Percentiles rank a stretch among this genome's conserved stretches.
These are phyloP conservation scores for Protomyces inouyei DNA, from an alignment of 1,139 yeast species.

Conservation along the genomic window DNA sequence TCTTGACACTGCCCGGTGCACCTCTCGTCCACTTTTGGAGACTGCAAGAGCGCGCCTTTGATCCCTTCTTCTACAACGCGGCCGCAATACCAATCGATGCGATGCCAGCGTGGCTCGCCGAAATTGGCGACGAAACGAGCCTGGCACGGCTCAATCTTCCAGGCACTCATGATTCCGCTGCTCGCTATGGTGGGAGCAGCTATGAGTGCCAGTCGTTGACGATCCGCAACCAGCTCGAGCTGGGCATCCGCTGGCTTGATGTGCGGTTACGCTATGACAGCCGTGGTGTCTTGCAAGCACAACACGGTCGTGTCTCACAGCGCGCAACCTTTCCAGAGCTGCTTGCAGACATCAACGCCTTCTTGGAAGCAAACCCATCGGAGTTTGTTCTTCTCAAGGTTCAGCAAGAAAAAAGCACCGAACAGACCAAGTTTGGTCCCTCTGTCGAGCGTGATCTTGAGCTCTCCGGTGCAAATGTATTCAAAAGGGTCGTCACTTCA, in stretches of 20 bases:
- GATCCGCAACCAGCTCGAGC: conserved; percentile 5
- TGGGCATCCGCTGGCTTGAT: conserved; percentile 18
- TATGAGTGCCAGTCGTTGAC: conserved; percentile 20
- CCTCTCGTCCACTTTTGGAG: background rate
- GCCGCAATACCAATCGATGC: background rate
- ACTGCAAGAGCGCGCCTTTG: background rate
- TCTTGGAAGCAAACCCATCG: background rate
- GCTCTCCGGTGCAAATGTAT: background rate
- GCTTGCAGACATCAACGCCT: background rate
- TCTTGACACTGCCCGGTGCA: background rate
- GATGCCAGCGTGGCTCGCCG: conserved; percentile 3
- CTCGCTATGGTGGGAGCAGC: conserved; percentile 17
- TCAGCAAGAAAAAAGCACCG: conserved; percentile 12
- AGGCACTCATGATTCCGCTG: conserved; percentile 21
- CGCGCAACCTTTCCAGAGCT: conserved; percentile 3
- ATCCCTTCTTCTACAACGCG: background rate
- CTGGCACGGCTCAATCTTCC: conserved; percentile 14
- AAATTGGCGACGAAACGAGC: background rate
- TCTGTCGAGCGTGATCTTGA: background rate
- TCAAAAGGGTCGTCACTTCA: background rate
- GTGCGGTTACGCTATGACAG: conserved; percentile 1
- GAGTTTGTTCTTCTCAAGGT: conserved; percentile 16
- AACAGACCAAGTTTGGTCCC: background rate
- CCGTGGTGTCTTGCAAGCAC: conserved; percentile 4
- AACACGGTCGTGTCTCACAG: conserved; percentile 22